A percentile compares a stretch with the other conserved stretches of the same genome.
Evolutionary conservation across 306 rosid species (phyloP).

Genomic region (Cicer bijugum): DNA sequence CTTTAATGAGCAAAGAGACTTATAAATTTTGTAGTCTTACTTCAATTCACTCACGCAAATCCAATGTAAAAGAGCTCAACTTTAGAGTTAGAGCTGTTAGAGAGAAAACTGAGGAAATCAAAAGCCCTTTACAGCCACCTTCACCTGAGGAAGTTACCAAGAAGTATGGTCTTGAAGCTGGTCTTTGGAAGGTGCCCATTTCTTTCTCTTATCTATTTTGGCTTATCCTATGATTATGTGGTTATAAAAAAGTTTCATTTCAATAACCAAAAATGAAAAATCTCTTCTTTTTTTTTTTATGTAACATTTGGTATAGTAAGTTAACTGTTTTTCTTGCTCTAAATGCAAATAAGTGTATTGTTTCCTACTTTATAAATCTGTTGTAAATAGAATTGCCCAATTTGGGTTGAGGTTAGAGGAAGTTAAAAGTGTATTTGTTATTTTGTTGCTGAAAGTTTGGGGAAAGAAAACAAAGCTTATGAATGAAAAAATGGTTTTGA

Average conservation of each 20-base stretch:
- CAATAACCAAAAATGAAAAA: background rate
- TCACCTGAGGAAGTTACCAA: conserved; percentile 77
- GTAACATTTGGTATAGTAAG: conserved; percentile 26
- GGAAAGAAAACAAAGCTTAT: conserved; percentile 23
- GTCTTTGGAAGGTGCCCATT: conserved; percentile 84
- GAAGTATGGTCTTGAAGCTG: conserved; percentile 94
- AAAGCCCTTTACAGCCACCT: conserved; percentile 62
- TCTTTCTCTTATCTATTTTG: conserved; percentile 23
- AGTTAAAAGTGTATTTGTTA: conserved; percentile 20
- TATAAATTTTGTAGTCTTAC: conserved; percentile 35
- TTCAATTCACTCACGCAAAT: conserved; percentile 44
- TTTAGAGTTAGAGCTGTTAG: conserved; percentile 59
- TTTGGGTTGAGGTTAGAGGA: conserved; percentile 27
- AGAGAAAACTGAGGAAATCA: conserved; percentile 75
- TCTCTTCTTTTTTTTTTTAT: conserved; percentile 1
- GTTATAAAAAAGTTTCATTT: conserved; percentile 22
- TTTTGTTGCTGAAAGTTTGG: conserved; percentile 37
- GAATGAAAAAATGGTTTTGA: background rate
- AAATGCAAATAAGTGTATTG: conserved; percentile 30
- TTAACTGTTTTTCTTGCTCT: conserved; percentile 35
- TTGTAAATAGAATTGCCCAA: background rate
- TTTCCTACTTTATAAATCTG: conserved; percentile 14
- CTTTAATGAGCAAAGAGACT: conserved; percentile 43
- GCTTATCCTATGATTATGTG: background rate
- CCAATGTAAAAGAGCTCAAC: conserved; percentile 52